phyloP scores from a whole-genome alignment of 1,284 basidiomycete genomes.

The Cryptococcus amylolentus region DNA sequence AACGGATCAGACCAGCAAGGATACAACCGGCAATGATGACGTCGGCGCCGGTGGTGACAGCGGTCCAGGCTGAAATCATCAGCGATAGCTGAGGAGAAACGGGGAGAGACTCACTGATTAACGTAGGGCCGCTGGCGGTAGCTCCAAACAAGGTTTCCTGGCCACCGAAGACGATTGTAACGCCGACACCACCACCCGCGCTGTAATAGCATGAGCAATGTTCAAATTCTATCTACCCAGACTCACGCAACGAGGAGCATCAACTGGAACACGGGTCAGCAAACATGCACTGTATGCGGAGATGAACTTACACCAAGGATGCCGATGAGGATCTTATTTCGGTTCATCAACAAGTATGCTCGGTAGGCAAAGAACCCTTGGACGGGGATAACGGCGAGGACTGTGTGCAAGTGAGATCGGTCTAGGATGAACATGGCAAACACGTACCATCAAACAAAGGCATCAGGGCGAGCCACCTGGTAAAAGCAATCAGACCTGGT shows the following conservation, averaged over 20 bases:
- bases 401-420: not conserved
- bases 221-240: not conserved
- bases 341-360: constrained; percentile 24
- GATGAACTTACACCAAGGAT: constrained; percentile 18
- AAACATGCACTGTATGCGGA: not conserved
- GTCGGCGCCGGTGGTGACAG: constrained; percentile 24
- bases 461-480: constrained; percentile 23
- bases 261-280: not conserved
- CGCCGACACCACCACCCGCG: constrained; percentile 18
- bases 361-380: constrained; percentile 36
- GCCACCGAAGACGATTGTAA: constrained; percentile 24
- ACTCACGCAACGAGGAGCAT: not conserved
- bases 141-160: constrained; percentile 22
- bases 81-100: not conserved
- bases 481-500: not conserved
- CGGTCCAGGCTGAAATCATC: constrained; percentile 17
- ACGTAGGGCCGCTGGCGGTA: constrained; percentile 12
- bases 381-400: constrained; percentile 18
- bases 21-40: constrained; percentile 29
- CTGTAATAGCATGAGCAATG: constrained; percentile 5
- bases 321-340: constrained; percentile 22
- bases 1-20: constrained; percentile 21
- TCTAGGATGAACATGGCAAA: not conserved
- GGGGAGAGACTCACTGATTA: constrained; percentile 18
- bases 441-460: constrained; percentile 22